Percentiles rank a stretch among this genome's conserved stretches.
These are phyloP conservation scores for Beauveria sp. DNA, from an alignment of 2,329 filamentous ascomycete genomes.

Conservation along the genomic window DNA sequence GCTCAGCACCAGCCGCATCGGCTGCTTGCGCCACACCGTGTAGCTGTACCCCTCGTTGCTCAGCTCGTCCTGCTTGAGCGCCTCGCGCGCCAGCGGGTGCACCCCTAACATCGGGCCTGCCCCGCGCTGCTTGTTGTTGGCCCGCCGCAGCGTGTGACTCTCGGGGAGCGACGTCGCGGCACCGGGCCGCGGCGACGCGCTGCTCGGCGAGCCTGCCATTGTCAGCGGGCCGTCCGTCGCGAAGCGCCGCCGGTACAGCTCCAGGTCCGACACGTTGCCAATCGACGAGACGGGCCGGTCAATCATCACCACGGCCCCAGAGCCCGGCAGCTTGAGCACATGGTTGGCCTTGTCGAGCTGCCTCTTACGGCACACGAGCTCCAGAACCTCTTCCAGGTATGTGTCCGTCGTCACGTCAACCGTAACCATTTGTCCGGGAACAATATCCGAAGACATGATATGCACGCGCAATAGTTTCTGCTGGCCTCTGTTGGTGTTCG, in stretches of 20 bases:
- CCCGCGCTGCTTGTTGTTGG: constrained; percentile 20
- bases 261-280: constrained; percentile 65
- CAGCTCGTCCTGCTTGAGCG: constrained; percentile 51
- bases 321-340: constrained; percentile 68
- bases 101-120: constrained; percentile 48
- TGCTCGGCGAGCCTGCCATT: constrained; percentile 60
- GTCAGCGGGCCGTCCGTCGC: constrained; percentile 65
- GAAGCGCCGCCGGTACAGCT: constrained; percentile 68
- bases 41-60: constrained; percentile 61
- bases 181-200: constrained; percentile 58
- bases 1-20: constrained; percentile 71
- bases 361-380: constrained; percentile 68
- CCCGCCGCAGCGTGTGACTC: constrained; percentile 16
- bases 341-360: constrained; percentile 73
- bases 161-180: constrained; percentile 37
- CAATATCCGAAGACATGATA: constrained; percentile 60
- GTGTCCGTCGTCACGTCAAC: constrained; percentile 74
- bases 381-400: constrained; percentile 74
- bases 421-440: constrained; percentile 65
- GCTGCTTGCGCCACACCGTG: constrained; percentile 73
- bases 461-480: constrained; percentile 66
- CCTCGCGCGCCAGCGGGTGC: constrained; percentile 61
- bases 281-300: constrained; percentile 75
- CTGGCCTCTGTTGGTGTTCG: constrained; percentile 48
- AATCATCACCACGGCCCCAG: constrained; percentile 65